A percentile compares a stretch with the other conserved stretches of the same genome.
Evolutionary conservation across 2,329 filamentous ascomycete genomes (phyloP).

Genomic region (Pestalotiopsis sp.): DNA sequence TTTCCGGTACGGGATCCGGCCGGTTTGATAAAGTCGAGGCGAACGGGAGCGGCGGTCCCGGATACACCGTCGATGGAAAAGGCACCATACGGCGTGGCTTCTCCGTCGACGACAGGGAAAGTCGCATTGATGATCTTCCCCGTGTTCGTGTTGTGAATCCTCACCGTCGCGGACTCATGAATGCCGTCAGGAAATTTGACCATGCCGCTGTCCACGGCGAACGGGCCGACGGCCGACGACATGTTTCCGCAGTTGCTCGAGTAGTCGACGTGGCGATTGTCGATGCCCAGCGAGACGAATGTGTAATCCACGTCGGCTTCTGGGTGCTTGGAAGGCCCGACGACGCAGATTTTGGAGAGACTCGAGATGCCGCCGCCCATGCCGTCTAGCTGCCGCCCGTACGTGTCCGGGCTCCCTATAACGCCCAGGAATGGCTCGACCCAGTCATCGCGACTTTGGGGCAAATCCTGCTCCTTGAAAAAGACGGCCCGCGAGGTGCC

Average conservation of each 20-base stretch:
- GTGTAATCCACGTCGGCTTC: constrained; percentile 66
- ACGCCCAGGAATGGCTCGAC: not conserved
- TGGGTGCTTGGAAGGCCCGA: not conserved
- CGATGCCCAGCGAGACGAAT: constrained; percentile 68
- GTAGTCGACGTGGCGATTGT: constrained; percentile 60
- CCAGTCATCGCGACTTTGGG: not conserved
- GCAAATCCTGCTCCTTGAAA: not conserved
- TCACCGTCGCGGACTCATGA: constrained; percentile 49
- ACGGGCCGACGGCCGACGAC: constrained; percentile 66
- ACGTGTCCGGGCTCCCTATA: not conserved
- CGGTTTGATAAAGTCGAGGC: constrained; percentile 62
- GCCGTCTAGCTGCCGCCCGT: not conserved
- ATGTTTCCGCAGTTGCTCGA: constrained; percentile 78
- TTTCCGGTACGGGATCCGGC: constrained; percentile 64
- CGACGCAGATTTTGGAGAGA: not conserved
- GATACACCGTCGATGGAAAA: constrained; percentile 66
- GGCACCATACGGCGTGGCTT: constrained; percentile 49
- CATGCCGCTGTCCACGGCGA: constrained; percentile 43
- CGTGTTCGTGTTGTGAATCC: constrained; percentile 73
- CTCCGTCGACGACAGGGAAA: constrained; percentile 51
- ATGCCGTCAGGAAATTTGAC: not conserved
- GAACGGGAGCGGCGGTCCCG: constrained; percentile 56
- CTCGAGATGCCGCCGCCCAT: not conserved
- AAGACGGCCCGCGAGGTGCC: not conserved
- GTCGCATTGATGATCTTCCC: constrained; percentile 60